phyloP scores from a whole-genome alignment of 2,329 filamentous ascomycete species.

The Geosmithia putterillii region DNA sequence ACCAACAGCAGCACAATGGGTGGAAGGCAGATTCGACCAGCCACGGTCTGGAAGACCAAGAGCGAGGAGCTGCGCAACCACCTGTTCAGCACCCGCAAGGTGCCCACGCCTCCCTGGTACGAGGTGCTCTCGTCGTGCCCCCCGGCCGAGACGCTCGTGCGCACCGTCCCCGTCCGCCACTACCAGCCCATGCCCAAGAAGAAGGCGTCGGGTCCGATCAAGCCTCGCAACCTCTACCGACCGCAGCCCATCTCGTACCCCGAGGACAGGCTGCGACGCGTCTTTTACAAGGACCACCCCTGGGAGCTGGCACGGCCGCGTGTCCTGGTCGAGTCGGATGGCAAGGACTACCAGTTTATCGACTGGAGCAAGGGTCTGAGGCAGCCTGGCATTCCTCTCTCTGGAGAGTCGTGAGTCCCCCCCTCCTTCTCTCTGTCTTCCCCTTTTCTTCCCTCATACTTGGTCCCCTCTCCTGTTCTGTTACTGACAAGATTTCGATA shows the following conservation, averaged over 20 bases:
- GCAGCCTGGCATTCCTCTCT: constrained; percentile 64
- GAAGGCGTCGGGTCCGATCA: constrained; percentile 27
- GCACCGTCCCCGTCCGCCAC: constrained; percentile 38
- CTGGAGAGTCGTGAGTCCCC: constrained; percentile 64
- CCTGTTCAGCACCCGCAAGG: constrained; percentile 19
- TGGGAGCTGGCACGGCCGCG: constrained; percentile 91
- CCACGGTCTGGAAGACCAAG: constrained; percentile 33
- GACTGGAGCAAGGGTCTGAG: constrained; percentile 68
- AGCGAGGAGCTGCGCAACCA: constrained; percentile 28
- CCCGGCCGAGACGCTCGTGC: constrained; percentile 44
- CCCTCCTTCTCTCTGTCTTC: too few relatives aligned
- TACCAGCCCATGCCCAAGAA: constrained; percentile 14
- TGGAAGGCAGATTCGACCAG: constrained; percentile 30
- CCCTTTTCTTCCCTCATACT: too few relatives aligned
- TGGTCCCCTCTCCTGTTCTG: too few relatives aligned
- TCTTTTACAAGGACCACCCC: constrained; percentile 88
- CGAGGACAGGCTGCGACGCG: constrained; percentile 68
- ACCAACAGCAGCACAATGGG: constrained; percentile 17
- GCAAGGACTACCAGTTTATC: constrained; percentile 62
- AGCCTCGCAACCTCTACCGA: constrained; percentile 64
- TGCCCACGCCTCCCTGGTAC: constrained; percentile 34
- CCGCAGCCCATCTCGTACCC: constrained; percentile 68
- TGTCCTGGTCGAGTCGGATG: constrained; percentile 73
- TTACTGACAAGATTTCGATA: background rate
- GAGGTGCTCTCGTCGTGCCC: constrained; percentile 38